Evolutionary conservation across 306 rosid genomes (phyloP), one percentile per base, ranked within the genome.

Genomic region (Acacia confusa): DNA sequence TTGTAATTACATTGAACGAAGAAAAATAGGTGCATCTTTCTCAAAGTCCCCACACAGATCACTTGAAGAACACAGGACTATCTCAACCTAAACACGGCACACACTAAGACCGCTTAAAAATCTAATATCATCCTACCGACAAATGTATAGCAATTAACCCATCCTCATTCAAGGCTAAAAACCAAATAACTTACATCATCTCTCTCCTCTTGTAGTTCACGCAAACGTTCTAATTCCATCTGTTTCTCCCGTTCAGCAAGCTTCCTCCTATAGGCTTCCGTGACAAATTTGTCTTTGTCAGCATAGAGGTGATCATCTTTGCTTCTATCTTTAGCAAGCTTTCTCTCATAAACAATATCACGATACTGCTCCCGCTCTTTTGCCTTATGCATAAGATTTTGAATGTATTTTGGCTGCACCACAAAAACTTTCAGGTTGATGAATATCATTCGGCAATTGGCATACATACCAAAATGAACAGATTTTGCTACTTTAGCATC

Each of bases 291-390:
- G 82, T 93, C 98, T 88, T 95, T 95, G 76, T 89, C 91, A 7
- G 90, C 92, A 81, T 76, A 93, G 55, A 93, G 91, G 79, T 93
- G 97, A 72, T 95, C 96, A 34, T 95, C 98, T 87, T 90, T 77
- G 90, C 87, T 93, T 85, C 97, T 88, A 86, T 95, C 98, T 80
- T 92, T 92, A 7, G 91, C 96, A 60, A 95, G 81, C 85, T 93
- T 95, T 78, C 90, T 91, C 88, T 93, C 97, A 83, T 89, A 93
- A 48, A 89, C 92, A 75, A 93, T 84, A 74, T 90, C 97, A 5
- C 88, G 91, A 78, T 89, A 85, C 78, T 87, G 88, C 83, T 92
- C 90, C 64, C 92, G 85, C 65, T 89, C 90, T 87, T 90, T 81
- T 24, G 90, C 93, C 68, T 92, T 93, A 63, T 82, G 85, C 20